These are phyloP conservation scores for Starmerella khaoyaiensis DNA, from an alignment of 805 yeast genomes.

Conservation along the genomic window DNA sequence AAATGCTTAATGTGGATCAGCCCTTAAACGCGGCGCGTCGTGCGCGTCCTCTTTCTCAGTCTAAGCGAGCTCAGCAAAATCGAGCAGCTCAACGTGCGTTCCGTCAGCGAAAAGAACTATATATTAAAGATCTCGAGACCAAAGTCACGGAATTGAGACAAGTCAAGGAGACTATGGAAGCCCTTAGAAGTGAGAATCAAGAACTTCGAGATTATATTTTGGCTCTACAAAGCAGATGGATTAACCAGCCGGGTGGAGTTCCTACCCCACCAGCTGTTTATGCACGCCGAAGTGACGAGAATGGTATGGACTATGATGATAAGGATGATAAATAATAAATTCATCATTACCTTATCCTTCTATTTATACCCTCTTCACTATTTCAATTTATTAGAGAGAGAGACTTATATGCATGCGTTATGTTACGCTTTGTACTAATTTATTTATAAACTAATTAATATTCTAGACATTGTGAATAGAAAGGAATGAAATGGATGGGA, in stretches of 20 bases:
- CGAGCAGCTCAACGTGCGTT: constrained; percentile 87
- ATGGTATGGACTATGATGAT: constrained; percentile 22
- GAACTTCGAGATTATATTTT: constrained; percentile 61
- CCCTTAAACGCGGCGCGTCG: constrained; percentile 23
- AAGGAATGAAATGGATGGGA: no score
- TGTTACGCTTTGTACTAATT: no score
- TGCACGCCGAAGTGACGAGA: constrained; percentile 22
- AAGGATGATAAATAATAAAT: constrained; percentile 23
- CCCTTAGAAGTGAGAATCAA: constrained; percentile 54
- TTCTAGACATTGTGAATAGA: no score
- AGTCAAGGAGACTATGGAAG: constrained; percentile 52
- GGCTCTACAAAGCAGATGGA: constrained; percentile 53
- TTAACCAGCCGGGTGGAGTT: constrained; percentile 38
- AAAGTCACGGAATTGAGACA: constrained; percentile 51
- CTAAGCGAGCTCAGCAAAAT: constrained; percentile 86
- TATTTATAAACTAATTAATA: no score
- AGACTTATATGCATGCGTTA: no score
- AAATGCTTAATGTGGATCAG: constrained; percentile 24
- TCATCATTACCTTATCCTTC: no score
- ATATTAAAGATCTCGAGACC: constrained; percentile 65
- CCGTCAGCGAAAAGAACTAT: constrained; percentile 68
- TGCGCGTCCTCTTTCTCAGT: constrained; percentile 39
- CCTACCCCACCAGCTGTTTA: constrained; percentile 35
- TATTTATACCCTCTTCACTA: no score
- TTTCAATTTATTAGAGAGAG: no score